Evolutionary conservation across 1,284 basidiomycete species (phyloP).

Genomic region (Pascua guehoae): DNA sequence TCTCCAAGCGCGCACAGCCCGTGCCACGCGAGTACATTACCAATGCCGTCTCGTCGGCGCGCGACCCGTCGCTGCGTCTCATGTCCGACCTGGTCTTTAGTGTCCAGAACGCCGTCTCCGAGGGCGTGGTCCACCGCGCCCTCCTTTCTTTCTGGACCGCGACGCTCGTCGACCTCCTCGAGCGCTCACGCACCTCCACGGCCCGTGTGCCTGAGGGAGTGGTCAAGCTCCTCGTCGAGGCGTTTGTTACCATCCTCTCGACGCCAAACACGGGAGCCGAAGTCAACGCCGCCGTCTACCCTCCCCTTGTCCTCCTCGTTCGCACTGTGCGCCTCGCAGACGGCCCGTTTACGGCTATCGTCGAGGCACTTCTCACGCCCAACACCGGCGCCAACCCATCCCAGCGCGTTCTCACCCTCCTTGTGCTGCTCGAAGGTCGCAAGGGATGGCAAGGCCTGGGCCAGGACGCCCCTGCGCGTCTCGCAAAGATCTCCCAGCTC

Average conservation of each 20-base stretch:
- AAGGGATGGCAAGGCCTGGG: constrained; percentile 35
- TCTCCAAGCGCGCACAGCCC: constrained; percentile 68
- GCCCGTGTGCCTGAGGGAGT: constrained; percentile 32
- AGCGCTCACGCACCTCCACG: constrained; percentile 46
- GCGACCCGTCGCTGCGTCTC: constrained; percentile 60
- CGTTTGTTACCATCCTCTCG: constrained; percentile 36
- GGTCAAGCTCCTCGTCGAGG: constrained; percentile 47
- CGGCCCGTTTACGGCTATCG: constrained; percentile 38
- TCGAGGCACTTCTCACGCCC: constrained; percentile 36
- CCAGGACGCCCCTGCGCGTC: constrained; percentile 19
- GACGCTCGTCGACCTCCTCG: constrained; percentile 73
- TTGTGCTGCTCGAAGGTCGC: constrained; percentile 44
- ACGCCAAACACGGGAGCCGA: constrained; percentile 34
- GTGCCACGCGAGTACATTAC: constrained; percentile 72
- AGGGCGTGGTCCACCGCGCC: constrained; percentile 61
- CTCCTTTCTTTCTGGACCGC: constrained; percentile 82
- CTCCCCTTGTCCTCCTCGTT: constrained; percentile 45
- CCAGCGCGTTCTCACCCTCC: constrained; percentile 43
- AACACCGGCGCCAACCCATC: constrained; percentile 40
- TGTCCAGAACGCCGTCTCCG: constrained; percentile 53
- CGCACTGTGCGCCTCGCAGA: constrained; percentile 41
- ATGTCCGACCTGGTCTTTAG: constrained; percentile 57
- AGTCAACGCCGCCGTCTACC: constrained; percentile 47
- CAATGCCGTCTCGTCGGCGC: constrained; percentile 53
- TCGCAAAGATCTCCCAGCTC: constrained; percentile 31